Base-by-base conservation (phyloP, 306 rosid genomes). In the Adenanthera pavonina region DNA sequence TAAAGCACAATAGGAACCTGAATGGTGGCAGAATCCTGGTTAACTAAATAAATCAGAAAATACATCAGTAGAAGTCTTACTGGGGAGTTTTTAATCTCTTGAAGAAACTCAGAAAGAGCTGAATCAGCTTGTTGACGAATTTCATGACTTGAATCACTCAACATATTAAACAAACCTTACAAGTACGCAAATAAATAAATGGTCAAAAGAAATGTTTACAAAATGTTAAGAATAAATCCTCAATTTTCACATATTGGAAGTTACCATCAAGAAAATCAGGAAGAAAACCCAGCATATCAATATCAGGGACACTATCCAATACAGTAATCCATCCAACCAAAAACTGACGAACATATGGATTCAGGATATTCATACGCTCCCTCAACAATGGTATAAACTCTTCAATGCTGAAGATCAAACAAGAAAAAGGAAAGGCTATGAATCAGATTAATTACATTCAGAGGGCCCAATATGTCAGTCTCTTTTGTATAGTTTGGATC, bases 291-390 rank as follows among this genome's bases (percentile, higher is more conserved):
- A 96, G 91, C 99, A 96, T 96, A 78, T 96, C 99, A 81, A 96
- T 94, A 82, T 93, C 97, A 49, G 99, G 99, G 82, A 94, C 99
- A 70, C 99, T 93, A 83, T 96, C 98, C 88, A 96, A 87, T 34
- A 96, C 99, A 80, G 98, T 92, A 84, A 96, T 96, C 99, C 99
- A 96, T 85, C 99, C 99, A 12, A 96, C 98, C 92, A 96, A 89
- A 94, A 96, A 93, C 89, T 94, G 99, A 48, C 99, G 98, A 67
- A 96, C 99, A 88, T 88, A 93, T 51, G 99, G 99, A 87, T 92
- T 96, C 82, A 96, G 81, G 83, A 96, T 94, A 87, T 96, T 94
- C 98, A 96, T 94, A 62, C 99, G 98, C 90, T 96, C 98, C 99
- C 98, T 96, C 87, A 96, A 79, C 86, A 96, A 82, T 43, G 99